Percentiles rank a stretch among this genome's conserved stretches.
Conservation (phyloP, 2,329 filamentous ascomycete species). For the Aspergillus arachidicola region DNA sequence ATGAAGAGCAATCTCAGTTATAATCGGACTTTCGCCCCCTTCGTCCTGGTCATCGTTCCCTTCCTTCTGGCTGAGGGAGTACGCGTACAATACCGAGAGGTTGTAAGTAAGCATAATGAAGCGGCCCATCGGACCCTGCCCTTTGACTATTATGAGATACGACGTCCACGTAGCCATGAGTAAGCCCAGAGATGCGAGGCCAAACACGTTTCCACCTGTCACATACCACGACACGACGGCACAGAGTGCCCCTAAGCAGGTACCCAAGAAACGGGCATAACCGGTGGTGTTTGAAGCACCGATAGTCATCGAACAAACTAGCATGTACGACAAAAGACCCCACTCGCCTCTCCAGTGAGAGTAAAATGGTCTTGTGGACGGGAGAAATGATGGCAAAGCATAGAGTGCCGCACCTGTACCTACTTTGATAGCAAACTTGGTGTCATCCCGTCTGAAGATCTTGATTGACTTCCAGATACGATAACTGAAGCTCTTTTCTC, state of each 20-base stretch:
- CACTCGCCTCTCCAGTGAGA: conserved; percentile 92
- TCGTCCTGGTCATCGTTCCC: conserved; percentile 83
- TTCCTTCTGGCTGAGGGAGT: conserved; percentile 80
- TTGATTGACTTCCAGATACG: conserved; percentile 58
- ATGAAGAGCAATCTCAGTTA: conserved; percentile 84
- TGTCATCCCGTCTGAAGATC: conserved; percentile 65
- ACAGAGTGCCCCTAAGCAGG: conserved; percentile 74
- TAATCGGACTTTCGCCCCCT: conserved; percentile 79
- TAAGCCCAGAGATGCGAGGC: conserved; percentile 80
- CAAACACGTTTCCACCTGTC: conserved; percentile 71
- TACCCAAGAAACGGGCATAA: conserved; percentile 82
- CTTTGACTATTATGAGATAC: conserved; percentile 81
- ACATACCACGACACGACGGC: conserved; percentile 78
- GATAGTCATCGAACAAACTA: conserved; percentile 97
- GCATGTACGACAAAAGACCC: conserved; percentile 95
- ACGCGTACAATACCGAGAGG: conserved; percentile 89
- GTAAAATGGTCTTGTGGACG: conserved; percentile 76
- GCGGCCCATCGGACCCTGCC: conserved; percentile 85
- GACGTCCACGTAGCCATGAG: conserved; percentile 80
- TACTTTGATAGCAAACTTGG: conserved; percentile 86
- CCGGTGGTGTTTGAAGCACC: conserved; percentile 94
- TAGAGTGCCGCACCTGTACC: conserved; percentile 87
- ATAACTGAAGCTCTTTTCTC: conserved; percentile 44
- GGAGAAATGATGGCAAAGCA: conserved; percentile 84
- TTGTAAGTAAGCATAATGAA: conserved; percentile 97